Evolutionary conservation across 2,329 filamentous ascomycete species (phyloP).

Genomic region (Trichophyton equinum): DNA sequence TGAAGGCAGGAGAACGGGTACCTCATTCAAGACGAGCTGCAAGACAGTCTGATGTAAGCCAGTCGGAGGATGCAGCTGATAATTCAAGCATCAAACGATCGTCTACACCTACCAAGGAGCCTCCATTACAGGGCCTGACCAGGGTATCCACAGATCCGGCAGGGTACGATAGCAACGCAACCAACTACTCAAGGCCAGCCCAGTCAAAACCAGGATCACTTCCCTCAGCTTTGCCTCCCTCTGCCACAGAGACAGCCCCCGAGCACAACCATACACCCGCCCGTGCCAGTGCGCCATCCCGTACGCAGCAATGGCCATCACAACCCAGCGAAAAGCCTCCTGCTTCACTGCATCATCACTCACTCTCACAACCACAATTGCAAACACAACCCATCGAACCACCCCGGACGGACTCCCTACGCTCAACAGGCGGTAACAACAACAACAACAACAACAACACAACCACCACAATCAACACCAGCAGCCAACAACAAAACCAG

Average conservation of each 20-base stretch:
- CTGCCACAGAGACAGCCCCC: conserved; percentile 4
- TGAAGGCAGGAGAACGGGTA: conserved; percentile 63
- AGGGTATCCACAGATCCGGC: conserved; percentile 28
- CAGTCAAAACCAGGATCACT: conserved; percentile 15
- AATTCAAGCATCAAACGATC: conserved; percentile 28
- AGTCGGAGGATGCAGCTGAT: conserved; percentile 26
- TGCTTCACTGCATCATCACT: background rate
- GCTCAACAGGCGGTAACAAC: background rate
- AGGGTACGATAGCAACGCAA: conserved; percentile 25
- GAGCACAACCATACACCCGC: conserved; percentile 16
- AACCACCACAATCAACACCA: no score
- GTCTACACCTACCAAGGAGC: conserved; percentile 24
- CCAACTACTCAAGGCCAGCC: conserved; percentile 33
- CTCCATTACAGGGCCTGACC: conserved; percentile 23
- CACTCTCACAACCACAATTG: conserved; percentile 14
- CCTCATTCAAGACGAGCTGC: conserved; percentile 62
- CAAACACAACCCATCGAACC: background rate
- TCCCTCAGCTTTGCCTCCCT: conserved; percentile 11
- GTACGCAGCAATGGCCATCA: conserved; percentile 42
- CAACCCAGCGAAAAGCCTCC: conserved; percentile 35
- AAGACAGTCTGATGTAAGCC: conserved; percentile 35
- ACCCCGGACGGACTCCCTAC: background rate
- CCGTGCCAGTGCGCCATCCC: conserved; percentile 25
- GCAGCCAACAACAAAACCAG: conserved; percentile 14
- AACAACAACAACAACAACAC: no score